These are phyloP conservation scores for Yamadazyma akitaensis DNA, from an alignment of 805 yeast species.

Conservation along the genomic window DNA sequence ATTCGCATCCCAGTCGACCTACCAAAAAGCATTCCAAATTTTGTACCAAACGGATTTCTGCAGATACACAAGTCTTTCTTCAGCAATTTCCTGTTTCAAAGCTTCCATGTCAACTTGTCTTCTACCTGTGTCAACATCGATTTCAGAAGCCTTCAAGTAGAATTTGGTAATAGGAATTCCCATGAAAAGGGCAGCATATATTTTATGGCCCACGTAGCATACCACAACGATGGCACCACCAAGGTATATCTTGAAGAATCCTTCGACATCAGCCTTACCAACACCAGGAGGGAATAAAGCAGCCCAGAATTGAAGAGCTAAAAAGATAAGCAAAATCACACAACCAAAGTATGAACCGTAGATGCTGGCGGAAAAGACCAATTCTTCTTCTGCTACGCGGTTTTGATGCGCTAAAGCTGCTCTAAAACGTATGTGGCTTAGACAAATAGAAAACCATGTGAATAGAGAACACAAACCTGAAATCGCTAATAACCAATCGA, in stretches of 20 bases:
- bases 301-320: constrained; percentile 37
- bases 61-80: constrained; percentile 25
- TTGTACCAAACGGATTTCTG: constrained; percentile 14
- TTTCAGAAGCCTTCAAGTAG: constrained; percentile 43
- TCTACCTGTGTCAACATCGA: constrained; percentile 64
- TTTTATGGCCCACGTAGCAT: constrained; percentile 51
- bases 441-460: constrained; percentile 29
- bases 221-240: constrained; percentile 43
- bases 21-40: constrained; percentile 18
- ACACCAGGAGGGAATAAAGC: constrained; percentile 35
- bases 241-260: constrained; percentile 54
- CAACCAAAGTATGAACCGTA: constrained; percentile 34
- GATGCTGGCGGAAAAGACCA: constrained; percentile 25
- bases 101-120: constrained; percentile 54
- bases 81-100: constrained; percentile 50
- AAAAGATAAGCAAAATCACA: constrained; percentile 22
- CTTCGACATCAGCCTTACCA: constrained; percentile 30
- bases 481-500: constrained; percentile 29
- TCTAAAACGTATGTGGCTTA: constrained; percentile 30
- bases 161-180: constrained; percentile 29
- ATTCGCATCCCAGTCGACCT: neutral
- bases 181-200: constrained; percentile 32
- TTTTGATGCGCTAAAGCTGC: constrained; percentile 20
- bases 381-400: constrained; percentile 26
- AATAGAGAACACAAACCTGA: constrained; percentile 29